Evolutionary conservation across 2,329 filamentous ascomycete genomes (phyloP), one percentile per base, ranked within the genome.

Genomic region (Claviceps fusiformis): DNA sequence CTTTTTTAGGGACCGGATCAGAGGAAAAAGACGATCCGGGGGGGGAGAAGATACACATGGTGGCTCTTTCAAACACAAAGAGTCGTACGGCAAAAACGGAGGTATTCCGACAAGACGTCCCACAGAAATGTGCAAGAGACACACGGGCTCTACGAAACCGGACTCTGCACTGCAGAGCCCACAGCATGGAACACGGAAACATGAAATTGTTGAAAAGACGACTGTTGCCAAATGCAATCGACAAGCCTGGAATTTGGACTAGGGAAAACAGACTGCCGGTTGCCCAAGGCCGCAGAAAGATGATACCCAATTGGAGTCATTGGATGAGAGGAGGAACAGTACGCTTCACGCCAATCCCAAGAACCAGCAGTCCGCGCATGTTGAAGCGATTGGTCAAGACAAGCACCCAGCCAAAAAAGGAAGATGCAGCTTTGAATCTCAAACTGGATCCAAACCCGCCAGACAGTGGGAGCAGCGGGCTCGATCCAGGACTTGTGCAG

Each of bases 251-350:
- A 19, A 17, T 24, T 27, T 29, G n/a, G 19, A 53, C 5, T n/a
- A 24, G 13, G 35, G 41, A 53, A 53, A 13, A n/a, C 46, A 8
- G 24, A 44, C n/a, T 5, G 37, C 31, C 17, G 29, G 24, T 43
- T 17, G 17, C 45, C 33, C 13, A 48, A 33, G 15, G 29, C 19
- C 33, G 43, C n/a, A 44, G 48, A 24, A 55, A 47, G 35, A 45
- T 52, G 6, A 52, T 51, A 41, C 54, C 45, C 27, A 45, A 48
- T 19, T 55, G 50, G 56, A 47, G 56, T 47, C 53, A 53, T 6
- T 55, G 54, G 54, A 52, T 52, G 33, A 58, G 33, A 58, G 61
- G 54, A 58, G 60, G 55, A 52, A 54, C 54, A 59, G 60, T 39
- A 51, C 61, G 52, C 54, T 51, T 51, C 54, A 51, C 53, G 49